Base-by-base conservation (phyloP, 441 rosid genomes). In the Mallotus japonicus region DNA sequence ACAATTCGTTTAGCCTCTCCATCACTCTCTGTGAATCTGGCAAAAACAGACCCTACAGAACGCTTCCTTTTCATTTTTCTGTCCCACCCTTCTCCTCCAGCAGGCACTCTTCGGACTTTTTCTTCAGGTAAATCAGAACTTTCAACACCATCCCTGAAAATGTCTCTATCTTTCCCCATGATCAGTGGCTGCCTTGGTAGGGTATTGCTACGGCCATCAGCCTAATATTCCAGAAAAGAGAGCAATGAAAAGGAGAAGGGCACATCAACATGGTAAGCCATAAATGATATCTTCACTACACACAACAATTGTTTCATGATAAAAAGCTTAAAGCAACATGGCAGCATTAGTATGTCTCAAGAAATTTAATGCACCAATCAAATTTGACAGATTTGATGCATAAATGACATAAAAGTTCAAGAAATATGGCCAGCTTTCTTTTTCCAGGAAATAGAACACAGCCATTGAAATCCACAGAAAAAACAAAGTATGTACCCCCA, bases 1-100 rank as follows among this genome's bases (percentile, higher is more conserved):
- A 77, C 68, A 5, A 66, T 58, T 60, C 85, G 77, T 77, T 83
- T 85, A 63, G 64, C 61, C 32, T 89, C 89, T 70, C 85, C 85
- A 54, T 87, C 91, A 70, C 65, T 71, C 71, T 84, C 83, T 67
- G 82, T 42, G 53, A 85, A 75, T 77, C 93, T 82, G 67, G 75
- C 67, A 62, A 81, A 80, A 68, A 81, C 84, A 61, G 77, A 73
- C 62, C 87, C 86, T 8, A 82, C 81, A 24, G 93, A 83, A 64
- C 89, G 89, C 77, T 79, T 89, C 81, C 82, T 82, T 84, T 83
- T 87, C 83, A 83, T 84, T 83, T 82, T 89, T 74, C 78, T 84
- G 47, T 87, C 91, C 93, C 93, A 89, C 55, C 87, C 87, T 71
- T 88, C 92, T 67, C 88, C 89, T 70, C 87, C 88, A 75, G 85